These are phyloP conservation scores for Byssochlamys sp. DNA, from an alignment of 2,329 filamentous ascomycete species.

Conservation along the genomic window DNA sequence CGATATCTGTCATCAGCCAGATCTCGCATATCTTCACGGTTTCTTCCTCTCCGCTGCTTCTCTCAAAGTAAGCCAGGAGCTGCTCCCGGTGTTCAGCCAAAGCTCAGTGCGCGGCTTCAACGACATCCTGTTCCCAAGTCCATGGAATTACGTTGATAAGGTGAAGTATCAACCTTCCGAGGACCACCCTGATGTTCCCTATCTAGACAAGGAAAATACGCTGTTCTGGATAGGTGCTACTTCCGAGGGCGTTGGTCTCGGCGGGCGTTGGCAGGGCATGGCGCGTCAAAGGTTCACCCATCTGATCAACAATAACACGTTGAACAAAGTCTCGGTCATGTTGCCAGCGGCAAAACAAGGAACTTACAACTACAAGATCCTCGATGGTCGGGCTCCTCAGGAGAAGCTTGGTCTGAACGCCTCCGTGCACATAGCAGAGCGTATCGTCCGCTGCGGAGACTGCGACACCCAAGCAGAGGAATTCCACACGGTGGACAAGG, in stretches of 20 bases:
- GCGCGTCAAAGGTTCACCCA: conserved; percentile 63
- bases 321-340: conserved; percentile 44
- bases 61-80: conserved; percentile 51
- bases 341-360: conserved; percentile 38
- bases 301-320: conserved; percentile 51
- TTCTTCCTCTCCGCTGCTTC: conserved; percentile 59
- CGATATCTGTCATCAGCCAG: conserved; percentile 67
- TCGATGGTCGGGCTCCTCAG: conserved; percentile 28
- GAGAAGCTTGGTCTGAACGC: conserved; percentile 45
- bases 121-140: conserved; percentile 64
- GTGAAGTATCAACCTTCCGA: conserved; percentile 43
- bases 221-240: conserved; percentile 70
- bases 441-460: conserved; percentile 49
- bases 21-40: conserved; percentile 60
- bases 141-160: conserved; percentile 54
- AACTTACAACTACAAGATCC: conserved; percentile 48
- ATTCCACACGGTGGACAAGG: conserved; percentile 38
- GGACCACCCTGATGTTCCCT: conserved; percentile 44
- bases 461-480: conserved; percentile 46
- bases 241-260: conserved; percentile 44
- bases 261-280: conserved; percentile 56
- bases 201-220: conserved; percentile 52
- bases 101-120: conserved; percentile 62
- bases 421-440: conserved; percentile 52
- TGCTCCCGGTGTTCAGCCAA: conserved; percentile 67